These are phyloP conservation scores for Leccinum subrobustum DNA, from an alignment of 1,284 basidiomycete genomes.

Conservation along the genomic window DNA sequence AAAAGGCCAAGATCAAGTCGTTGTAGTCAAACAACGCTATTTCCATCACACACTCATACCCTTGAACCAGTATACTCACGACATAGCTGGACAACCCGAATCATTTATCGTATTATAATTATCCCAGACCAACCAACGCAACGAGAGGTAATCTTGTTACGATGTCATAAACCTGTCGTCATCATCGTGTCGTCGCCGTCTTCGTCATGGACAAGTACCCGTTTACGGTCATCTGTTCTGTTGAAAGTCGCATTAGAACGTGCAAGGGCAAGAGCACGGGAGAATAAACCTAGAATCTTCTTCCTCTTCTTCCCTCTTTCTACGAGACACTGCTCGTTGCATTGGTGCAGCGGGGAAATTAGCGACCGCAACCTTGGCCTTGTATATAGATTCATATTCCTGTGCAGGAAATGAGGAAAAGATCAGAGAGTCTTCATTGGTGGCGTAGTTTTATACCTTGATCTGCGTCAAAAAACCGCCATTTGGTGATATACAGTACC, in stretches of 20 bases:
- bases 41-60: conserved; percentile 17
- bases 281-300: conserved; percentile 50
- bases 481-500: conserved; percentile 86
- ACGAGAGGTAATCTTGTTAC: background rate
- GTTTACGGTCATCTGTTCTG: conserved; percentile 55
- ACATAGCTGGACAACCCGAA: conserved; percentile 10
- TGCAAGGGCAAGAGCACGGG: background rate
- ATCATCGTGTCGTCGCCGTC: conserved; percentile 29
- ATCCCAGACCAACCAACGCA: conserved; percentile 8
- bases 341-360: conserved; percentile 46
- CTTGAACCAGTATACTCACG: conserved; percentile 18
- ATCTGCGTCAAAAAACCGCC: conserved; percentile 85
- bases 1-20: conserved; percentile 77
- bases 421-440: conserved; percentile 3
- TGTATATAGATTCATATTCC: conserved; percentile 91
- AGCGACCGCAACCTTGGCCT: conserved; percentile 65
- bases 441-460: conserved; percentile 51
- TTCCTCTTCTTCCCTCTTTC: conserved; percentile 72
- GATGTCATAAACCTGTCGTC: conserved; percentile 29
- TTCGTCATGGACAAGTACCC: conserved; percentile 37
- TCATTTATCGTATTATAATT: conserved; percentile 28
- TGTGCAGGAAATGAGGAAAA: conserved; percentile 29
- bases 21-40: conserved; percentile 42
- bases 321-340: conserved; percentile 46
- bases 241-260: background rate